Percentiles rank a stretch among this genome's conserved stretches.
Evolutionary conservation across 2,329 filamentous ascomycete species (phyloP).

Genomic region (Colletotrichum sp.): DNA sequence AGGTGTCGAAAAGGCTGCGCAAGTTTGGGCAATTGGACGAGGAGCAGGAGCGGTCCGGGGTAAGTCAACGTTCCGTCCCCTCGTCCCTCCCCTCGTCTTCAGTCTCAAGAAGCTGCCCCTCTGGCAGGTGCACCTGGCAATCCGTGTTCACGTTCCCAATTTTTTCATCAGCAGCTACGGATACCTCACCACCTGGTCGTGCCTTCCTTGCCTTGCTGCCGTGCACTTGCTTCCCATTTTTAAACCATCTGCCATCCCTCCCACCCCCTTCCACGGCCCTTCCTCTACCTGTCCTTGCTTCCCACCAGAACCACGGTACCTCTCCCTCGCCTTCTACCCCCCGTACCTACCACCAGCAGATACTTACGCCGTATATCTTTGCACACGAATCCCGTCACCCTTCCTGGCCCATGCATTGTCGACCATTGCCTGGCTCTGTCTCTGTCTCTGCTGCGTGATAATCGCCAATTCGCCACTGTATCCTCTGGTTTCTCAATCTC

Average conservation of each 20-base stretch:
- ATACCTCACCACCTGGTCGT: not conserved
- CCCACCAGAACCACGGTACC: not conserved
- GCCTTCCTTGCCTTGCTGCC: not conserved
- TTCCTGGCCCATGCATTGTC: slow-evolving; percentile 13
- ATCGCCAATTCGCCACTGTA: slow-evolving; percentile 9
- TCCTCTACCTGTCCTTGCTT: not conserved
- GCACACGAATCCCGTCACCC: not conserved
- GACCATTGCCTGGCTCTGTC: slow-evolving; percentile 11
- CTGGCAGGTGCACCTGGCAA: not conserved
- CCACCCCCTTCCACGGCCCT: not conserved
- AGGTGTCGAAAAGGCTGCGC: slow-evolving; percentile 34
- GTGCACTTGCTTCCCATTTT: not conserved
- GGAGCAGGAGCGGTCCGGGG: slow-evolving; percentile 31
- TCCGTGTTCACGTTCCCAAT: not conserved
- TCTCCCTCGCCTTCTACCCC: not conserved
- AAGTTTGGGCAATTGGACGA: slow-evolving; percentile 43
- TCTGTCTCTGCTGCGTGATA: slow-evolving; percentile 4
- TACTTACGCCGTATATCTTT: not conserved
- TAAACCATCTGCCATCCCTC: slow-evolving; percentile 11
- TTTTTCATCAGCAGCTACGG: not conserved
- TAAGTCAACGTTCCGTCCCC: slow-evolving; percentile 15
- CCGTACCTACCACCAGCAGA: not conserved
- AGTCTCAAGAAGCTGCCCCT: not conserved
- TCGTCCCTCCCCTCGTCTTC: not conserved
- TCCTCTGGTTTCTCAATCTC: not conserved